Evolutionary conservation across 441 rosid species (phyloP), one percentile per base, ranked within the genome.

Genomic region (Pelargonium myrrhifolium): DNA sequence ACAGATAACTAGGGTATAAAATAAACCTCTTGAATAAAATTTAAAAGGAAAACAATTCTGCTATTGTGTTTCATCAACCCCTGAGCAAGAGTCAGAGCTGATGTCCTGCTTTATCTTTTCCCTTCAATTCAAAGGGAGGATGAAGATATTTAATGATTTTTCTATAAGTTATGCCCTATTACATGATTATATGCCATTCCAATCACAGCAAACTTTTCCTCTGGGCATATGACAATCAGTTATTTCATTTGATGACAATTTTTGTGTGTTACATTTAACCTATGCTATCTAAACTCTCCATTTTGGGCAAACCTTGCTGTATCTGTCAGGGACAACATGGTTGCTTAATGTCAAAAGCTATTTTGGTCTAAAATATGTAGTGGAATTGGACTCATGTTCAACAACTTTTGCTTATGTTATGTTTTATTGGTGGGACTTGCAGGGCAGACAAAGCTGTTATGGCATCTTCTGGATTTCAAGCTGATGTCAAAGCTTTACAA

Each of bases 391-490:
- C 26, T 24, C 26, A 24, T 24, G 26, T 24, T 1, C 26, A 2
- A 1, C 26, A 24, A 24, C 26, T 24, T 64, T 74, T 64, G 14
- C 51, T 62, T 56, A 60, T 9, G 0, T 8, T 24, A 43, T 71
- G 31, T 68, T 42, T 66, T 58, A 1, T 21, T 12, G 67, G 63
- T 68, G 42, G 28, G 68, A 51, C 43, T 62, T 71, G 28, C 87
- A 91, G 98, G 78, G 96, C 97, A 1, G 91, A 94, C 68, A 92
- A 86, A 67, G 75, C 84, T 75, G 84, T 92, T 8, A 76, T 94
- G 88, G 93, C 98, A 69, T 91, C 99, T 64, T 94, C 98, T n/a
- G 99, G 99, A 3, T 94, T 94, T 78, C 99, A 89, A 75, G 98
- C 97, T 66, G 99, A 94, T 81, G 94, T 92, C 47, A 92, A 83